A percentile compares a stretch with the other conserved stretches of the same genome.
Evolutionary conservation across 148 eudicot species (phyloP).

Genomic region (Cornus suecica): DNA sequence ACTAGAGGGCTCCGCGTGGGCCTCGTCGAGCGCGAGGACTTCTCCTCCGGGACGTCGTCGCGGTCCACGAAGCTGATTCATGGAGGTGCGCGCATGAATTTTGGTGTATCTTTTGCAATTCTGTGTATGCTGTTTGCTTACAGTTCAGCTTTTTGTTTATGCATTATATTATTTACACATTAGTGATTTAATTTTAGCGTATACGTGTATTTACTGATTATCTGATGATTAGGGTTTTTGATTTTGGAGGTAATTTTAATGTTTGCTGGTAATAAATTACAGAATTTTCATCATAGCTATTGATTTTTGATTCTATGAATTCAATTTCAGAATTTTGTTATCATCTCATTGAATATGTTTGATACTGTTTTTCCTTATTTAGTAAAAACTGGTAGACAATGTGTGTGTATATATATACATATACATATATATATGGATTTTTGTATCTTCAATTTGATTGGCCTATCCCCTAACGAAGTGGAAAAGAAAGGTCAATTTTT

Average conservation of each 20-base stretch:
- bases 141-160: neutral
- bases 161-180: neutral
- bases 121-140: neutral
- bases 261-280: too few species aligned
- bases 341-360: too few species aligned
- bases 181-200: neutral
- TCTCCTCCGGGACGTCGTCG: constrained; percentile 90
- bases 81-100: constrained; percentile 56
- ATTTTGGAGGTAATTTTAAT: too few species aligned
- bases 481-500: too few species aligned
- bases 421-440: too few species aligned
- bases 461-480: too few species aligned
- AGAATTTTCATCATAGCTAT: neutral
- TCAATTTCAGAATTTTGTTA: neutral
- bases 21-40: constrained; percentile 90
- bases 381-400: too few species aligned
- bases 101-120: neutral
- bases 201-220: neutral
- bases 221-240: neutral
- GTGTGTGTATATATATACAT: too few species aligned
- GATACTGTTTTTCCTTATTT: neutral
- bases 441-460: too few species aligned
- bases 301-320: neutral
- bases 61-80: constrained; percentile 90
- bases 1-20: constrained; percentile 90